phyloP scores from a whole-genome alignment of 352 stramenopile species.

The Saprolegnia parasitica region DNA sequence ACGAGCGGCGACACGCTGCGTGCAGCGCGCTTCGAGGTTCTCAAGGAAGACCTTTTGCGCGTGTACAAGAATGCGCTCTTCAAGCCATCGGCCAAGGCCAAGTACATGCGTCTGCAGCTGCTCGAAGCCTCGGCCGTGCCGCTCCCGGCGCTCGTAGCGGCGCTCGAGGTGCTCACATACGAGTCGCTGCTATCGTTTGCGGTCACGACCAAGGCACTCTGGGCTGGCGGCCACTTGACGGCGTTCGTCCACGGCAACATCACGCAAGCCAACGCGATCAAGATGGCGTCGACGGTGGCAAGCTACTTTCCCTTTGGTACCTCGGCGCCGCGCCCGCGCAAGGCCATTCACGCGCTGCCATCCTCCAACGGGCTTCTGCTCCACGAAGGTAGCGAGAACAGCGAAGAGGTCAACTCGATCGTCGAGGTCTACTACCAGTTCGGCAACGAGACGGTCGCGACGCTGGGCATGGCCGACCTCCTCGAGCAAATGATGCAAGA shows the following conservation, averaged over 20 bases:
- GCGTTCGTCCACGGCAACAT: constrained; percentile 78
- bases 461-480: constrained; percentile 71
- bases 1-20: not conserved
- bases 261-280: constrained; percentile 19
- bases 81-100: constrained; percentile 55
- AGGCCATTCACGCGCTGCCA: constrained; percentile 49
- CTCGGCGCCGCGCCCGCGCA: not conserved
- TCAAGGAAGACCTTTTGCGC: constrained; percentile 65
- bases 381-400: constrained; percentile 60
- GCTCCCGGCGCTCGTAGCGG: constrained; percentile 41
- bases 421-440: constrained; percentile 87
- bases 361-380: constrained; percentile 43
- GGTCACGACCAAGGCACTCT: constrained; percentile 36
- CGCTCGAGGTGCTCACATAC: constrained; percentile 41
- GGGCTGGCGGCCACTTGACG: constrained; percentile 46
- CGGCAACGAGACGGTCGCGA: constrained; percentile 52
- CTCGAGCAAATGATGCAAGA: constrained; percentile 87
- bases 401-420: constrained; percentile 73
- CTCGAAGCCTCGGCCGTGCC: constrained; percentile 51
- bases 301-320: not conserved
- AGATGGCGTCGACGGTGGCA: not conserved
- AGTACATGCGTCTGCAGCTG: constrained; percentile 59
- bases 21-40: constrained; percentile 44
- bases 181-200: constrained; percentile 43
- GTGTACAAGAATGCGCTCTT: constrained; percentile 59